These are phyloP conservation scores for Crassisporium funariophilum DNA, from an alignment of 768 basidiomycete genomes.

Conservation along the genomic window DNA sequence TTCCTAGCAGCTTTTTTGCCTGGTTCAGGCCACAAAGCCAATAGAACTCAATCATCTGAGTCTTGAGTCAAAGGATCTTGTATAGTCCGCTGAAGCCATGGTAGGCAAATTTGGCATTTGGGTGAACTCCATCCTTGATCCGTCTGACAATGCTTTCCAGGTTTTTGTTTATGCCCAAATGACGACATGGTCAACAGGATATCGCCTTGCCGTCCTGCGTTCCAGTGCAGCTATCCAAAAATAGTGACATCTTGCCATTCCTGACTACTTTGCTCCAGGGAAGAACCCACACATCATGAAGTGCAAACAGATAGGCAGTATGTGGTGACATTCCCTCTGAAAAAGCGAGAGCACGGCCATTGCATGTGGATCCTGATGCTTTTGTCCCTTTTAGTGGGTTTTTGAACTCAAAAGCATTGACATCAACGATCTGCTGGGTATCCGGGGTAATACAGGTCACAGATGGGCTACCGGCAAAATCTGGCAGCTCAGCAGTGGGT, in stretches of 20 bases:
- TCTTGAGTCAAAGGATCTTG: not conserved
- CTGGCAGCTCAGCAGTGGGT: not conserved
- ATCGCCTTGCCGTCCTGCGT: not conserved
- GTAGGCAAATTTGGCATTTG: conserved; percentile 7
- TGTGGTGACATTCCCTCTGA: not conserved
- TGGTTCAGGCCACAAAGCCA: conserved; percentile 12
- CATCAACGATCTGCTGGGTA: not conserved
- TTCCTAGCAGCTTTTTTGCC: conserved; percentile 9
- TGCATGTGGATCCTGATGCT: not conserved
- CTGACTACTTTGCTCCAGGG: not conserved
- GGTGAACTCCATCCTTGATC: not conserved
- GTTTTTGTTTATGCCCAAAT: conserved; percentile 4
- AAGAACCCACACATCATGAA: not conserved
- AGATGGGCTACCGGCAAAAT: not conserved
- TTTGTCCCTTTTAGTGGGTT: not conserved
- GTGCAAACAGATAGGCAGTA: not conserved
- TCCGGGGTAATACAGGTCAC: not conserved
- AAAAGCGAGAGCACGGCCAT: not conserved
- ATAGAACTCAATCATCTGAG: conserved; percentile 5
- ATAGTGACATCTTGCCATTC: not conserved
- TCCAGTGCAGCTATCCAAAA: not conserved
- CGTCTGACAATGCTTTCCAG: conserved; percentile 8
- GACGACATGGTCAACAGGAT: conserved; percentile 1
- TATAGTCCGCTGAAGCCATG: conserved; percentile 11
- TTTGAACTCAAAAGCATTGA: not conserved